These are phyloP conservation scores for Pezicula radicicola DNA, from an alignment of 2,329 filamentous ascomycete genomes.

Conservation along the genomic window DNA sequence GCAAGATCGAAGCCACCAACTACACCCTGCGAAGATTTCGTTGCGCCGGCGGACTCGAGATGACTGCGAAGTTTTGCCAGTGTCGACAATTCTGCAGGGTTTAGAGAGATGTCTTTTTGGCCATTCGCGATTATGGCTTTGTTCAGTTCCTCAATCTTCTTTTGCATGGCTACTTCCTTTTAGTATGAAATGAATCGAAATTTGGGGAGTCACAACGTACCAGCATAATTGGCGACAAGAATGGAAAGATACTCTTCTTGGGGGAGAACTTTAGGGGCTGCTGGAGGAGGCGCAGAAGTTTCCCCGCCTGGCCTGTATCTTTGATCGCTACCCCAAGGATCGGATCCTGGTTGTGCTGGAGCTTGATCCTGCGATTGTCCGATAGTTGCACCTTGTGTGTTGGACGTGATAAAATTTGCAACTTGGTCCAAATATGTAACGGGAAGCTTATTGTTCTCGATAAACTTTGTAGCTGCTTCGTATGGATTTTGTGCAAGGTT, in stretches of 20 bases:
- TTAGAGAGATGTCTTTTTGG: constrained; percentile 71
- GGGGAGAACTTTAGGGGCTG: constrained; percentile 62
- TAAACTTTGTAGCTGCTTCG: constrained; percentile 86
- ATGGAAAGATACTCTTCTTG: constrained; percentile 79
- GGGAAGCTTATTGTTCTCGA: constrained; percentile 84
- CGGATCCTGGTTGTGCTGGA: constrained; percentile 43
- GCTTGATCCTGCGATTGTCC: constrained; percentile 51
- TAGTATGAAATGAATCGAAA: constrained; percentile 4
- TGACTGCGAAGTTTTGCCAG: constrained; percentile 60
- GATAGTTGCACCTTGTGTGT: constrained; percentile 84
- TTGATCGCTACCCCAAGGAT: constrained; percentile 76
- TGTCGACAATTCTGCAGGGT: constrained; percentile 64
- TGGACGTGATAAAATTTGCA: constrained; percentile 86
- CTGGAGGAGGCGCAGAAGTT: constrained; percentile 35
- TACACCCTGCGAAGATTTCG: constrained; percentile 40
- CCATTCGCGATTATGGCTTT: constrained; percentile 67
- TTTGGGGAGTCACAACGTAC: constrained; percentile 10
- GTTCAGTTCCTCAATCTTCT: constrained; percentile 76
- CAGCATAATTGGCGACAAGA: constrained; percentile 61
- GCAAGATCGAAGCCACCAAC: constrained; percentile 58
- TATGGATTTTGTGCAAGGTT: constrained; percentile 92
- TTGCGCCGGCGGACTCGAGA: constrained; percentile 50
- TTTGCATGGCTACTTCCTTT: constrained; percentile 56
- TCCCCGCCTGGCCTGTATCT: constrained; percentile 74
- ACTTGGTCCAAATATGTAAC: constrained; percentile 87